phyloP scores from a whole-genome alignment of 805 yeast species.

The Saturnispora sekii region DNA sequence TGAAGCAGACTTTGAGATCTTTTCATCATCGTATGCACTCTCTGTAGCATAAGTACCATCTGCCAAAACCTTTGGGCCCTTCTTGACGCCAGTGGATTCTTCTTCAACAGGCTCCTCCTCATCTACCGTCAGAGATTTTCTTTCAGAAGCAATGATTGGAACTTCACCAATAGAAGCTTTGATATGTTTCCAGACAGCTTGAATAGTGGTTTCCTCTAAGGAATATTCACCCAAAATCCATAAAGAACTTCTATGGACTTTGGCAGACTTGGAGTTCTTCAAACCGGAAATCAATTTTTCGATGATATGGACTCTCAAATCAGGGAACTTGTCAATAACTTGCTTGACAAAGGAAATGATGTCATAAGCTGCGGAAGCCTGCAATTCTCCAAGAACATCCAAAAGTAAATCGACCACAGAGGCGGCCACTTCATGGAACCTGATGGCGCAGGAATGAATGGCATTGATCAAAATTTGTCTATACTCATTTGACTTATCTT shows the following conservation, averaged over 20 bases:
- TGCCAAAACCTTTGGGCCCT: slow-evolving; percentile 83
- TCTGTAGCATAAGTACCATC: slow-evolving; percentile 99
- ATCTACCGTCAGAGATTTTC: slow-evolving; percentile 26
- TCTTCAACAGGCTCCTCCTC: slow-evolving; percentile 13
- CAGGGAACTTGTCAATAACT: slow-evolving; percentile 86
- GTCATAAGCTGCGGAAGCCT: slow-evolving; percentile 78
- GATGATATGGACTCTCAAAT: slow-evolving; percentile 57
- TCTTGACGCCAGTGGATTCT: slow-evolving; percentile 21
- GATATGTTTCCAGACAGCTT: slow-evolving; percentile 78
- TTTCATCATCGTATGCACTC: slow-evolving; percentile 53
- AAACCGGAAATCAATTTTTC: slow-evolving; percentile 52
- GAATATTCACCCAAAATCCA: slow-evolving; percentile 97
- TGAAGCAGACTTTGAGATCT: slow-evolving; percentile 23
- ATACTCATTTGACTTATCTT: slow-evolving; percentile 77
- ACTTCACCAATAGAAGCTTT: slow-evolving; percentile 81
- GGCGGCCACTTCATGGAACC: slow-evolving; percentile 84
- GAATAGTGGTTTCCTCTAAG: slow-evolving; percentile 57
- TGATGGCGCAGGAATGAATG: slow-evolving; percentile 80
- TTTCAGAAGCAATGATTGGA: slow-evolving; percentile 75
- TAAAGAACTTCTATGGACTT: slow-evolving; percentile 84
- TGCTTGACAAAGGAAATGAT: slow-evolving; percentile 89
- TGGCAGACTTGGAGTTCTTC: slow-evolving; percentile 68
- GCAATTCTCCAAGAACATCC: slow-evolving; percentile 78
- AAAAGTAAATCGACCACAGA: slow-evolving; percentile 80
- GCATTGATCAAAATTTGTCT: slow-evolving; percentile 82